Evolutionary conservation across 2,329 filamentous ascomycete genomes (phyloP).

Genomic region (Exophiala phaeomuriformis): DNA sequence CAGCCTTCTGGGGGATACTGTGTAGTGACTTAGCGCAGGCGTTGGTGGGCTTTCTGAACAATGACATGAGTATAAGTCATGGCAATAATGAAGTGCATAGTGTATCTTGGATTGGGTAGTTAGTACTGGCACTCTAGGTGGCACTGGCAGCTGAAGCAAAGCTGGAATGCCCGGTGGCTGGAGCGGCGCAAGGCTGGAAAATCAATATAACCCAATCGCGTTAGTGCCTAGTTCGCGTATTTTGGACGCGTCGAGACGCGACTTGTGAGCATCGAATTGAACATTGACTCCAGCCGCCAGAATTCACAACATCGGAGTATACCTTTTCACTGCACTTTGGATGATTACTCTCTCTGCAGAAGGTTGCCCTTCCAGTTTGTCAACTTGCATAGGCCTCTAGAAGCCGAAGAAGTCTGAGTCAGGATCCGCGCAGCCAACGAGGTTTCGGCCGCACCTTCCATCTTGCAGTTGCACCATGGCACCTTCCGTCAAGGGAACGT

Average conservation of each 20-base stretch:
- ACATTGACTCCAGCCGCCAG: constrained; percentile 1
- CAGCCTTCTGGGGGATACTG: constrained; percentile 8
- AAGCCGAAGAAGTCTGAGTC: too few species aligned
- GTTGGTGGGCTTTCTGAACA: constrained; percentile 11
- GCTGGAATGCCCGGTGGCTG: neutral
- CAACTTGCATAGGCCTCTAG: too few species aligned
- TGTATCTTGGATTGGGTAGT: neutral
- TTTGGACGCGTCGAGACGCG: neutral
- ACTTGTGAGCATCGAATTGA: neutral
- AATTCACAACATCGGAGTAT: neutral
- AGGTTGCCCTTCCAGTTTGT: neutral
- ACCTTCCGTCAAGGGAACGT: constrained; percentile 17
- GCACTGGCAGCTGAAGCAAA: too few species aligned
- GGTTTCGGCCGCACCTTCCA: constrained; percentile 18
- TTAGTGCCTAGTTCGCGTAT: constrained; percentile 5
- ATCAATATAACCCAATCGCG: constrained; percentile 20
- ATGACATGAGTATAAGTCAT: neutral
- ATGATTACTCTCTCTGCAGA: neutral
- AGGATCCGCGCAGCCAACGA: neutral
- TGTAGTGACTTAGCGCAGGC: constrained; percentile 20
- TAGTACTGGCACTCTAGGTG: too few species aligned
- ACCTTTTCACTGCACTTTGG: neutral
- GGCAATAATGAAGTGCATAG: too few species aligned
- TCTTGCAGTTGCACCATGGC: constrained; percentile 15
- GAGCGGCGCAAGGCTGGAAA: constrained; percentile 17